A percentile compares a stretch with the other conserved stretches of the same genome.
These are phyloP conservation scores for Rhizopogon rudus DNA, from an alignment of 768 basidiomycete genomes.

Conservation along the genomic window DNA sequence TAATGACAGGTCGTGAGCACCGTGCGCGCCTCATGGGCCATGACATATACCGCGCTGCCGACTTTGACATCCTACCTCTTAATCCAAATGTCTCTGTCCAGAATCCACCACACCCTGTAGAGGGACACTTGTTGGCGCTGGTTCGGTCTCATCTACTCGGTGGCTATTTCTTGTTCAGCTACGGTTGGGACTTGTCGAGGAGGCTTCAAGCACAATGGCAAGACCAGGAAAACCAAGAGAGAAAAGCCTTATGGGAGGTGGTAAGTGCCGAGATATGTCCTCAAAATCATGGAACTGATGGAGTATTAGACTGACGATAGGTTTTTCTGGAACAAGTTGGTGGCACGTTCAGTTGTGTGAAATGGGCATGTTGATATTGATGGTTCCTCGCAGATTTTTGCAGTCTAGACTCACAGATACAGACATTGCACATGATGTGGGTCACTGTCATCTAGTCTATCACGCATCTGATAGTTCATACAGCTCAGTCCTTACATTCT, in stretches of 20 bases:
- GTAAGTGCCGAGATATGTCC: conserved; percentile 36
- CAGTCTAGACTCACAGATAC: conserved; percentile 58
- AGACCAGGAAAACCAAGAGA: conserved; percentile 42
- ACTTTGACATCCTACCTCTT: conserved; percentile 89
- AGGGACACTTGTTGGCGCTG: conserved; percentile 81
- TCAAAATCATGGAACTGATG: conserved; percentile 8
- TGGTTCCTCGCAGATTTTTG: conserved; percentile 35
- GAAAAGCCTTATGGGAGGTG: conserved; percentile 69
- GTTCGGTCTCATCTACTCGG: conserved; percentile 77
- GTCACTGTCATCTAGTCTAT: conserved; percentile 16
- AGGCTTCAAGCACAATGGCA: conserved; percentile 81
- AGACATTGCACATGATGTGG: conserved; percentile 60
- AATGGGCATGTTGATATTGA: conserved; percentile 4
- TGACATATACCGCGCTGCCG: conserved; percentile 84
- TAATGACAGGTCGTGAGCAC: conserved; percentile 79
- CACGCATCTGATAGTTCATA: conserved; percentile 9
- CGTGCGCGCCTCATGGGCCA: conserved; percentile 78
- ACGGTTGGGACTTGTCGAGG: conserved; percentile 86
- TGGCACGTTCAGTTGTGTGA: not conserved
- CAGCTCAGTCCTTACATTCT: conserved; percentile 88
- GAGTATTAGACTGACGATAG: conserved; percentile 78
- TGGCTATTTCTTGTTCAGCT: conserved; percentile 87
- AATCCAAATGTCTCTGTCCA: conserved; percentile 63
- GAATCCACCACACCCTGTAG: conserved; percentile 76
- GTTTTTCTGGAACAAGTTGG: conserved; percentile 96